Base-by-base conservation (phyloP, 768 basidiomycete genomes). In the Lentinula detonsa region DNA sequence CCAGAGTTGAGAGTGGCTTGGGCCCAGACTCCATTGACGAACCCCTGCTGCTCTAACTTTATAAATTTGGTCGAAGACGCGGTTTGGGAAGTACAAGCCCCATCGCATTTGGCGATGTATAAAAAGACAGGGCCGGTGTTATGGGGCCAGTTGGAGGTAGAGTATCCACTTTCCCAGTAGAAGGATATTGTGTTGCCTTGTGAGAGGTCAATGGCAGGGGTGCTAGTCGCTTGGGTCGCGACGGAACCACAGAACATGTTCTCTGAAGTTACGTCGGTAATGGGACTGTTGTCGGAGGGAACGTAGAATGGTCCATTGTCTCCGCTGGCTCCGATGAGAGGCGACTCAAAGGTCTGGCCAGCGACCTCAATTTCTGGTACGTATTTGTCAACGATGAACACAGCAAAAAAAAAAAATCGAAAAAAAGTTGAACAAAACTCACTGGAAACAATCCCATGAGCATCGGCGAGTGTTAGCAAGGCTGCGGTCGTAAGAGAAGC, bases 231-330 rank as follows among this genome's bases (percentile, higher is more conserved):
- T 33, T 33, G 9, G 11, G 21, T 58, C 2, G 40, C 57, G 35
- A 58, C 57, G 18, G 43, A 33, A 15, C 57, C 57, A 21, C 57
- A 58, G 35, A 58, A 50, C 57, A 58, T 48, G 45, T 58, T 49
- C 10, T 31, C 34, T 1, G 45, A 48, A 7, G 57, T 49, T 9
- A 58, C 10, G 33, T 58, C 57, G 37, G 57, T 58, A 18, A 58
- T 48, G 15, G 57, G 57, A 13, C 45, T 48, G 33, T 58, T 58
- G 57, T 58, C 45, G 13, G 57, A 8, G 9, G 48, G 45, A n/a
- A 58, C 18, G 43, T 58, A 48, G 45, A 58, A 48, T 2, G 57
- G 57, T 28, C 57, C 57, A 43, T 37, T 57, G 16, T 58, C 57
- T 15, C 45, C 57, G 11, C 33, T 31, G 11, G 43, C 33, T 31